Evolutionary conservation across 2,329 filamentous ascomycete genomes (phyloP), one percentile per base, ranked within the genome.

Genomic region (Beauveria pseudobassiana): DNA sequence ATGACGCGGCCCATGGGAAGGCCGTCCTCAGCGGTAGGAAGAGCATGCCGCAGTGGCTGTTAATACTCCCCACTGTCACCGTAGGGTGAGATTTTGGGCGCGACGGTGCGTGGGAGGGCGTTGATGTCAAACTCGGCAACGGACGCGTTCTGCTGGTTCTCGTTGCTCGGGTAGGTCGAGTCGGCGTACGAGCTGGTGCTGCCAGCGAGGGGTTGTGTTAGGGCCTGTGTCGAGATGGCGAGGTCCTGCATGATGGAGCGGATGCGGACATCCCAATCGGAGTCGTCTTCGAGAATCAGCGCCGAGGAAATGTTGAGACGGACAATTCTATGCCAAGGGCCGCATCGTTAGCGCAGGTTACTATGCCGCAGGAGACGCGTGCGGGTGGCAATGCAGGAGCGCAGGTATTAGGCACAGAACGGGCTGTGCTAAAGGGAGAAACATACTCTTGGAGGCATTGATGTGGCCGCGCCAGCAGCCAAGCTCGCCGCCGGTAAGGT

Each of bases 221-320:
- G 72, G 1, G 68, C 69, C 24, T 68, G 69, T 2, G 74, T 68
- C 0, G 74, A 73, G 30, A 65, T 63, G 2, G 76, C 73, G 42
- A 78, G 75, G 48, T 70, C 63, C 28, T 67, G 71, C 30, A 83
- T 72, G 64, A 84, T 81, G 0, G 69, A 59, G 49, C 79, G 79
- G 40, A 84, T 68, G 0, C 74, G 73, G 26, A 82, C 69, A 59
- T 84, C 81, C 82, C 81, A 84, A 69, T 84, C 81, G 10, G 78
- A 76, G 62, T 84, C 81, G 65, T 84, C 81, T 65, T 84, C 82
- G 30, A 84, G 67, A 28, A 83, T 78, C 1, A 84, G 70, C 0
- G 79, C 80, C 1, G 76, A 78, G 2, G 73, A 70, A 4, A 81
- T 64, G 43, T 76, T 74, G 12, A 76, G 70, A 24, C 76, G 70